Evolutionary conservation across 495 filamentous ascomycete genomes (phyloP).

Genomic region (Tuber calosporum): DNA sequence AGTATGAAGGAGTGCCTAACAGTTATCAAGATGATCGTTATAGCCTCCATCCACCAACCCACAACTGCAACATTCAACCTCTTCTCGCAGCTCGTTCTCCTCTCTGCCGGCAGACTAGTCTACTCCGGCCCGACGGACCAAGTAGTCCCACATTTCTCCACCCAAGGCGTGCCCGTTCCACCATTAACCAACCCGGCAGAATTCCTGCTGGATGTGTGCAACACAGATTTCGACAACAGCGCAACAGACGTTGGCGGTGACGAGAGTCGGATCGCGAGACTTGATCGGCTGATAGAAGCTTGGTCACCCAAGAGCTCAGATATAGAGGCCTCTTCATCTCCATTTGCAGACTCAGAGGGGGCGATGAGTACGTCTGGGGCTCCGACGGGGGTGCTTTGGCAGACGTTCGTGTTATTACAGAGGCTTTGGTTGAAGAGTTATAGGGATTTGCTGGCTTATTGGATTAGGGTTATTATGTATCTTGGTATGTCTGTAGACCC

Average conservation of each 20-base stretch:
- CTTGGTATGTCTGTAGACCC: conserved; percentile 47
- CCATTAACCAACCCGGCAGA: conserved; percentile 69
- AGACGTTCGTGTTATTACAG: conserved; percentile 54
- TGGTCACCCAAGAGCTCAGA: conserved; percentile 41
- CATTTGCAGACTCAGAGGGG: conserved; percentile 16
- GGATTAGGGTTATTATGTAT: conserved; percentile 77
- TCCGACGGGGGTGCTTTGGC: neutral
- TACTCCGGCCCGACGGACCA: conserved; percentile 58
- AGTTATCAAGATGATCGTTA: conserved; percentile 54
- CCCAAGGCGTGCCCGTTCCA: conserved; percentile 55
- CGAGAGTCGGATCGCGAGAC: conserved; percentile 1
- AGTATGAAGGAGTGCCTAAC: neutral
- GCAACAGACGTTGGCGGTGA: conserved; percentile 44
- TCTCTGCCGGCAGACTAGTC: conserved; percentile 60
- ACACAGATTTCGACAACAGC: conserved; percentile 57
- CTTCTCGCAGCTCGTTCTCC: conserved; percentile 69
- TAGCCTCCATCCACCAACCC: conserved; percentile 75
- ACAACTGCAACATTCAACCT: conserved; percentile 67
- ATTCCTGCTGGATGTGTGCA: conserved; percentile 65
- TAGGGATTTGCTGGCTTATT: conserved; percentile 73
- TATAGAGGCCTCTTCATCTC: conserved; percentile 5
- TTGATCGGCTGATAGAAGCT: conserved; percentile 42
- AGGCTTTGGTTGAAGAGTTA: conserved; percentile 72
- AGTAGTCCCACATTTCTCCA: conserved; percentile 54
- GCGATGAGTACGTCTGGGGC: neutral